phyloP scores from a whole-genome alignment of 1,139 yeast genomes.

The Geotrichum bryndzae region DNA sequence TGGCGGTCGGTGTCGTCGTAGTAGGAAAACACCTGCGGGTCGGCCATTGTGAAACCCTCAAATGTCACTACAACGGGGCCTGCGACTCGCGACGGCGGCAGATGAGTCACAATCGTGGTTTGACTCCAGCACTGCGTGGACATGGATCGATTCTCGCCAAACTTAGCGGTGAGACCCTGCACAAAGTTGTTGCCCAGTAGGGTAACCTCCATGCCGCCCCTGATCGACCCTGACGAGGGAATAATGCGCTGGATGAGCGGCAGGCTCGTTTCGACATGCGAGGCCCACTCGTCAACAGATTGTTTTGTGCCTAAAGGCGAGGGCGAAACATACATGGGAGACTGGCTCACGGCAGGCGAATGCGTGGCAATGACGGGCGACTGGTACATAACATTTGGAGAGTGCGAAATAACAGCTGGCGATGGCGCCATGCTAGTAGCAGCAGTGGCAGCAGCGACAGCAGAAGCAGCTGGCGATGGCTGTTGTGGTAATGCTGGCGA shows the following conservation, averaged over 20 bases:
- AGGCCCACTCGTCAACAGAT: slow-evolving; percentile 15
- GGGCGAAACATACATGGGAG: slow-evolving; percentile 6
- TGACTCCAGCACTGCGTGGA: slow-evolving; percentile 94
- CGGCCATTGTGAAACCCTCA: slow-evolving; percentile 38
- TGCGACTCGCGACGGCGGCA: slow-evolving; percentile 80
- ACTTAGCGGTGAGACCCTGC: slow-evolving; percentile 71
- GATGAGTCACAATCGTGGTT: slow-evolving; percentile 77
- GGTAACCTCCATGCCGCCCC: slow-evolving; percentile 92
- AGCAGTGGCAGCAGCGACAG: not conserved
- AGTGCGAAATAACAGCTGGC: not conserved
- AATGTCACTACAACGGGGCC: slow-evolving; percentile 87
- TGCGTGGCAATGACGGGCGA: slow-evolving; percentile 3
- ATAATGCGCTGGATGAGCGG: slow-evolving; percentile 75
- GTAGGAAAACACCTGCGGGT: slow-evolving; percentile 65
- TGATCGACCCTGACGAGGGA: slow-evolving; percentile 86
- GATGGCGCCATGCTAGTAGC: not conserved
- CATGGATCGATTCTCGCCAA: slow-evolving; percentile 73
- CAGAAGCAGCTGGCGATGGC: not conserved
- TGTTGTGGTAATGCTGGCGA: not conserved
- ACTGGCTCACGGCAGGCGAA: slow-evolving; percentile 1
- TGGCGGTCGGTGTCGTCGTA: slow-evolving; percentile 88
- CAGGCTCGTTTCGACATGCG: slow-evolving; percentile 25
- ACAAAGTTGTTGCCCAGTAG: slow-evolving; percentile 76
- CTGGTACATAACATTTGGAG: not conserved
- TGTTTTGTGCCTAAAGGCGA: slow-evolving; percentile 6